Base-by-base conservation (phyloP, 106 monocot species). In the Dendrobium catenatum region DNA sequence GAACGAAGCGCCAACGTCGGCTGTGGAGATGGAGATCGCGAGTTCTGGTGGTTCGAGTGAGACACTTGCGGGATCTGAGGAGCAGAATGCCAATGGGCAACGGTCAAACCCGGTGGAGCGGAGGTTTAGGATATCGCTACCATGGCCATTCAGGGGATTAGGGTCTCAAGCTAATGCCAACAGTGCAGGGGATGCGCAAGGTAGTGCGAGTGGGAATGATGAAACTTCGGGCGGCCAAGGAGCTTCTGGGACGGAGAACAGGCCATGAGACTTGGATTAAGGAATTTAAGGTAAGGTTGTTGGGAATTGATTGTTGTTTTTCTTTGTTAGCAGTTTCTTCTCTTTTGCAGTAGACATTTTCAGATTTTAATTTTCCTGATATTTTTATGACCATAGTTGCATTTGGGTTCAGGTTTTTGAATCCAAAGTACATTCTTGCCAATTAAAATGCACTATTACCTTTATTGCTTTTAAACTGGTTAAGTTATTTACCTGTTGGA, bases 101-200 rank as follows among this genome's bases (percentile, higher is more conserved):
- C 70, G 84, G 19, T 77, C 76, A 9, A 78, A 82, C 59, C 83
- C 75, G 18, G 83, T 76, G 37, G 92, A 90, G 84, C 86, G 96
- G 79, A 92, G 89, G 81, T 88, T 94, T 66, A 92, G 94, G 84
- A 90, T 97, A 68, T 90, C 92, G 4, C 80, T 97, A 66, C 97
- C 97, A 0, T 96, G 91, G 91, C 87, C 87, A 17, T 85, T 90
- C 55, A 86, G 91, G 75, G 68, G 44, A 22, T 68, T 73, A 29
- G 90, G 82, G 31, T 81, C 85, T 7, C 82, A 86, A 47, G 83
- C 79, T 79, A 89, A 89, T 31, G 85, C 43, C 8, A 82, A 88
- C 58, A 84, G 85, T 80, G 54, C 81, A 22, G 83, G 82, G 46
- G 85, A 67, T 22, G 73, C 66, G 1, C 49, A 73, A 26, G 61